Conservation (phyloP, 2,329 filamentous ascomycete species). For the Calonectria pteridis region DNA sequence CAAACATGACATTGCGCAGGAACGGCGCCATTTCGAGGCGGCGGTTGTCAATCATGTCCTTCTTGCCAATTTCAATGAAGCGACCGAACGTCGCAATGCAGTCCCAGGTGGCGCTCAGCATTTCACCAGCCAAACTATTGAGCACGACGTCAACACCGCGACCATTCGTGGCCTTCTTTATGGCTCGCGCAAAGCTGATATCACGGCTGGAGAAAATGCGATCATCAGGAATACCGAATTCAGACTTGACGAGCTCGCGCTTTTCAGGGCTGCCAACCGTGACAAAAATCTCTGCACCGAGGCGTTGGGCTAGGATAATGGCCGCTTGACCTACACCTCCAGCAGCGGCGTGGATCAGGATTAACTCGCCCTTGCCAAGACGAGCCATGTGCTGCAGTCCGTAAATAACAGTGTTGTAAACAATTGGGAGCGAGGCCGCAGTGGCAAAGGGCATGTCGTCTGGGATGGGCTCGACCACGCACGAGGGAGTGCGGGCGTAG, state of each 20-base stretch:
- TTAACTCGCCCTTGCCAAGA: slow-evolving; percentile 30
- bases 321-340: slow-evolving; percentile 45
- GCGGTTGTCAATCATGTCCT: slow-evolving; percentile 40
- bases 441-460: slow-evolving; percentile 11
- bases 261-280: slow-evolving; percentile 49
- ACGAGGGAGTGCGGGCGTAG: not conserved
- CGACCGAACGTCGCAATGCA: slow-evolving; percentile 48
- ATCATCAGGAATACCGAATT: slow-evolving; percentile 43
- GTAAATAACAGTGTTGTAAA: slow-evolving; percentile 13
- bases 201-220: slow-evolving; percentile 48
- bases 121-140: slow-evolving; percentile 44
- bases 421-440: slow-evolving; percentile 11
- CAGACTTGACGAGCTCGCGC: slow-evolving; percentile 37
- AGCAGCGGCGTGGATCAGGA: slow-evolving; percentile 34
- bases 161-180: slow-evolving; percentile 38
- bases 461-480: slow-evolving; percentile 8
- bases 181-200: slow-evolving; percentile 39
- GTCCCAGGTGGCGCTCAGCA: slow-evolving; percentile 44
- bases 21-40: slow-evolving; percentile 50
- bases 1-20: slow-evolving; percentile 14
- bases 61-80: slow-evolving; percentile 51
- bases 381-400: slow-evolving; percentile 19
- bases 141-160: slow-evolving; percentile 47
- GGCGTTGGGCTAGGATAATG: slow-evolving; percentile 38
- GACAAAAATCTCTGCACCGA: slow-evolving; percentile 44